Conservation (phyloP, 768 basidiomycete species). For the Boletus coccyginus region DNA sequence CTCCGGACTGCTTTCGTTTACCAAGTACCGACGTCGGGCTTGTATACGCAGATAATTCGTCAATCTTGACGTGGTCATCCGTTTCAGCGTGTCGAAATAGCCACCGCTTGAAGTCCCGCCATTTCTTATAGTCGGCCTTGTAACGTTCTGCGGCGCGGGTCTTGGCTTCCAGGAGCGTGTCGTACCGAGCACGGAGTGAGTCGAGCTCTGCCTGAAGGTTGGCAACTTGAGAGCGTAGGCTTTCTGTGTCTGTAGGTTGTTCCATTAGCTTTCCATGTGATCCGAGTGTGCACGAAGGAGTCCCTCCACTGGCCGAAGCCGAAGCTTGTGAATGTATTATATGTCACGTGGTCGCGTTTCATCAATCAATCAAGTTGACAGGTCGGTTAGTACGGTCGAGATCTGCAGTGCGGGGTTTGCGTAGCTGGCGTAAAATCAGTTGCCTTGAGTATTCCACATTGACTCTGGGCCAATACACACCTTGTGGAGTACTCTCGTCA, state of each 20-base stretch:
- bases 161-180: constrained; percentile 42
- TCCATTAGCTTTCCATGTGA: constrained; percentile 1
- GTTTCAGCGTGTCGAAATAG: constrained; percentile 35
- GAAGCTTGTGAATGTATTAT: neutral
- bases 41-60: constrained; percentile 28
- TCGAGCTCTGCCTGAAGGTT: constrained; percentile 32
- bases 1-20: constrained; percentile 29
- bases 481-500: no score
- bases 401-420: no score
- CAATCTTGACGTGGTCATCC: constrained; percentile 29
- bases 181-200: constrained; percentile 41
- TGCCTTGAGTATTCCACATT: no score
- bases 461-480: no score
- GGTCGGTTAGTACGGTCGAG: no score
- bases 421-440: no score
- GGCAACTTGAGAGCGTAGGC: constrained; percentile 13
- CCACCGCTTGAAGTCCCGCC: constrained; percentile 46
- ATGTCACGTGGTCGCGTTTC: constrained; percentile 25
- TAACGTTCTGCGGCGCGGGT: constrained; percentile 46
- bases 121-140: constrained; percentile 52
- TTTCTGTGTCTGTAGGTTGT: neutral
- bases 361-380: no score
- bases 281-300: neutral
- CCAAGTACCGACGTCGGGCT: constrained; percentile 20
- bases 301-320: neutral